Conservation (phyloP, 345 rosid species). For the Orychophragmus violaceus region DNA sequence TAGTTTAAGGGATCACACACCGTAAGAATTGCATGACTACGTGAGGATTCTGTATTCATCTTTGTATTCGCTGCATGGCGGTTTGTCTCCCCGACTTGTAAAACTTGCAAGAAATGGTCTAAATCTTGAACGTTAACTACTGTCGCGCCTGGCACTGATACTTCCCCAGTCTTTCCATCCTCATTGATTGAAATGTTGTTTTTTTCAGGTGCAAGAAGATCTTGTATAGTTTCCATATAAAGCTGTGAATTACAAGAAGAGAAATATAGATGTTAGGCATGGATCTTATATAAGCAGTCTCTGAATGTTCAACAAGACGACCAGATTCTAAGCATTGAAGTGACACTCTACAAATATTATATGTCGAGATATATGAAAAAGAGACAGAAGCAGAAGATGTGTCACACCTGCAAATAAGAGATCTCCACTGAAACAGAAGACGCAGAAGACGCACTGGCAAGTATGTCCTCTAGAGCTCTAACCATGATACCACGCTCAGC, state of each 20-base stretch:
- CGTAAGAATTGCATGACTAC: slow-evolving; percentile 93
- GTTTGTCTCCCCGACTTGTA: slow-evolving; percentile 82
- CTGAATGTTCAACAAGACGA: not conserved
- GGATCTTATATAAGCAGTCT: not conserved
- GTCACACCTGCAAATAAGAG: slow-evolving; percentile 78
- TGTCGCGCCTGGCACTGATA: slow-evolving; percentile 68
- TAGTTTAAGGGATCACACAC: slow-evolving; percentile 36
- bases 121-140: slow-evolving; percentile 53
- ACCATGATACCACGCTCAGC: slow-evolving; percentile 94
- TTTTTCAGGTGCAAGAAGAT: slow-evolving; percentile 84
- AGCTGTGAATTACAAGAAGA: slow-evolving; percentile 41
- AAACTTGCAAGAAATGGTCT: slow-evolving; percentile 62
- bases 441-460: slow-evolving; percentile 38
- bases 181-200: slow-evolving; percentile 63
- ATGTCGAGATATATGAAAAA: too few relatives aligned
- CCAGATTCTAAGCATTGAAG: not conserved
- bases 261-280: not conserved
- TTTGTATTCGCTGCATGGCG: slow-evolving; percentile 88
- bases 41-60: slow-evolving; percentile 92
- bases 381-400: slow-evolving; percentile 26
- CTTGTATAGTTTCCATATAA: slow-evolving; percentile 92
- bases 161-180: slow-evolving; percentile 80
- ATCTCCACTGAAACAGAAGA: slow-evolving; percentile 67
- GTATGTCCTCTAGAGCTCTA: slow-evolving; percentile 81
- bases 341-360: not conserved